A percentile compares a stretch with the other conserved stretches of the same genome.
phyloP scores from a whole-genome alignment of 352 stramenopile genomes.

The Pythium sp. region DNA sequence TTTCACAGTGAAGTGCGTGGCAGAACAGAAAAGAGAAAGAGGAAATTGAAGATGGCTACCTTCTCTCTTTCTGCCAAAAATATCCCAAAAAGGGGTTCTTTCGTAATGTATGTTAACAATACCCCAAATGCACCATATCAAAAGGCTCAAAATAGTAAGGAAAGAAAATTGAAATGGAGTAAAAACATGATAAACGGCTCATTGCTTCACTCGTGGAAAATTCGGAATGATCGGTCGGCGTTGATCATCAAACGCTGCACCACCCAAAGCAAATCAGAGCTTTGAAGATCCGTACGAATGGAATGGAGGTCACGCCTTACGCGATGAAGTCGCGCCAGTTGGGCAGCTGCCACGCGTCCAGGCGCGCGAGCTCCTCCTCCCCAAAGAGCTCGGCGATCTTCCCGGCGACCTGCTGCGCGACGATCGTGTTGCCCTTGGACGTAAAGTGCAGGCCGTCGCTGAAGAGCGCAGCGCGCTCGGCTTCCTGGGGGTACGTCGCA shows the following conservation, averaged over 20 bases:
- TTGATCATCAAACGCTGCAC: no score
- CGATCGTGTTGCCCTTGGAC: slow-evolving; percentile 41
- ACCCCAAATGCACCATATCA: background rate
- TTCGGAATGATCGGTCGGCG: no score
- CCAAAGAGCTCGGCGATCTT: slow-evolving; percentile 26
- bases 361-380: slow-evolving; percentile 22
- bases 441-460: slow-evolving; percentile 59
- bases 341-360: slow-evolving; percentile 36
- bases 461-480: slow-evolving; percentile 33
- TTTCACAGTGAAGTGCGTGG: background rate
- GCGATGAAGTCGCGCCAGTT: slow-evolving; percentile 25
- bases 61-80: background rate
- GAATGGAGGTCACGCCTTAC: background rate
- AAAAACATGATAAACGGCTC: no score
- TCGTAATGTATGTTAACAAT: background rate
- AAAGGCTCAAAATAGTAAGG: background rate
- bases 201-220: no score
- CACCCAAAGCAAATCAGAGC: no score
- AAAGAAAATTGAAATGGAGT: no score
- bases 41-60: background rate
- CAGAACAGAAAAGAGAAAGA: background rate
- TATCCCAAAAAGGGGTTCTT: background rate
- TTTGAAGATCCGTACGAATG: no score
- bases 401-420: slow-evolving; percentile 34
- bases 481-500: slow-evolving; percentile 17